Evolutionary conservation across 768 basidiomycete species (phyloP), one percentile per base, ranked within the genome.

Genomic region (Neoboletus magnificus): DNA sequence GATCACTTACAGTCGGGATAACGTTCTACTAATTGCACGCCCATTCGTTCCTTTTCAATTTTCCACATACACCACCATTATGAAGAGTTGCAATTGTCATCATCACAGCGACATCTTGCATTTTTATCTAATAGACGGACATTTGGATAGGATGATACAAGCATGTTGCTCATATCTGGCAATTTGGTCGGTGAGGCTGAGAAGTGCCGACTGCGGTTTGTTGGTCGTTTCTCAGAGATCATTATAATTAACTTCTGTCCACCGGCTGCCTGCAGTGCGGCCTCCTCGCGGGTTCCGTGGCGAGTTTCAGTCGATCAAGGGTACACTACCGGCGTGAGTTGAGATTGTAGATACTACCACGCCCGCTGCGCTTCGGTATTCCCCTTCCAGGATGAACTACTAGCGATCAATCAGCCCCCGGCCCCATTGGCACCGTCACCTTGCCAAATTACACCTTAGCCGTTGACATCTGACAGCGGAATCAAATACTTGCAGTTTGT

Each of bases 51-150:
- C 13, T 54, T 54, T 53, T 55, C 55, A 52, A 39, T 55, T 48
- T 39, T 37, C 25, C 35, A 35, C 54, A 55, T 57, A 54, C 52
- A 50, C 36, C 29, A 58, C 49, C 47, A 47, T 57, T 59, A 61
- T 56, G 58, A 70, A 58, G 63, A 60, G 68, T 63, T 49, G 67
- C 65, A 50, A 16, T 57, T 46, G 57, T 56, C 49, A 58, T 60
- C 62, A 65, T 57, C 59, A 48, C 60, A 59, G 59, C 67, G 48
- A 59, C 50, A 50, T 57, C 50, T 60, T 13, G 52, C 61, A 50
- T 60, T 60, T 69, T 72, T 72, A 70, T 72, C 66, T 71, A 69
- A 69, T 71, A 54, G 67, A 62, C 69, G 71, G 69, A 72, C 50
- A 72, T 73, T 72, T 71, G 69, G 69, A 54, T 70, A 61, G 52